These are phyloP conservation scores for Cladorrhinum sp. DNA, from an alignment of 2,329 filamentous ascomycete species.

Conservation along the genomic window DNA sequence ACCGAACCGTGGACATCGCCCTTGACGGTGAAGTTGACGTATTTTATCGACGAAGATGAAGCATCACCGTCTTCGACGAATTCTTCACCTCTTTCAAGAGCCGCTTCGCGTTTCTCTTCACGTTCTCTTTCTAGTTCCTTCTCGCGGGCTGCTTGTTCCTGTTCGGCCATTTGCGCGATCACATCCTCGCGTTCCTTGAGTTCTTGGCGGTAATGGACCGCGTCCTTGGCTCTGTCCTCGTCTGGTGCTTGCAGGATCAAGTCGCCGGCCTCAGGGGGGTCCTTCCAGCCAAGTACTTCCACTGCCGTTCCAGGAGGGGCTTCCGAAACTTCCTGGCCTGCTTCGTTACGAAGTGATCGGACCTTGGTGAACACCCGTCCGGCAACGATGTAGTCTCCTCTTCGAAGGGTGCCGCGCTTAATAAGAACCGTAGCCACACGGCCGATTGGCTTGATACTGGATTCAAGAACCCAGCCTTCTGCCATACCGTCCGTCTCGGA, in stretches of 20 bases:
- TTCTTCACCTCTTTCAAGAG: slow-evolving; percentile 36
- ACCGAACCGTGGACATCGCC: slow-evolving; percentile 92
- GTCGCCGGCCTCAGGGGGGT: slow-evolving; percentile 77
- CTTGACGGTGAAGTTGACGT: slow-evolving; percentile 82
- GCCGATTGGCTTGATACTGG: slow-evolving; percentile 78
- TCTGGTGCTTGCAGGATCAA: slow-evolving; percentile 78
- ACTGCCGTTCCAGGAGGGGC: slow-evolving; percentile 86
- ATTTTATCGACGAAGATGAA: slow-evolving; percentile 39
- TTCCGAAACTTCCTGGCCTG: slow-evolving; percentile 66
- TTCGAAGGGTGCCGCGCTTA: slow-evolving; percentile 77
- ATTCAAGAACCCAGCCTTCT: slow-evolving; percentile 93
- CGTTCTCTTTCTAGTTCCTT: slow-evolving; percentile 35
- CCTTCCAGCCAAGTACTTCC: slow-evolving; percentile 92
- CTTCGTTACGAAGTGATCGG: slow-evolving; percentile 81
- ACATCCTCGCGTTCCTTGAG: slow-evolving; percentile 68
- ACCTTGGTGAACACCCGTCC: slow-evolving; percentile 86
- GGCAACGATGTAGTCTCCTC: slow-evolving; percentile 81
- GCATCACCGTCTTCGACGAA: slow-evolving; percentile 32
- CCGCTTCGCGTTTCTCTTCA: slow-evolving; percentile 31
- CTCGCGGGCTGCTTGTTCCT: slow-evolving; percentile 59
- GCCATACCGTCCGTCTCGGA: slow-evolving; percentile 72
- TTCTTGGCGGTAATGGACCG: slow-evolving; percentile 72
- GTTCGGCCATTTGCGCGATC: slow-evolving; percentile 76
- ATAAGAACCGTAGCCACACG: slow-evolving; percentile 87
- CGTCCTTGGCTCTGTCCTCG: slow-evolving; percentile 74